Conservation (phyloP, 768 basidiomycete species). For the Serendipita sp. region DNA sequence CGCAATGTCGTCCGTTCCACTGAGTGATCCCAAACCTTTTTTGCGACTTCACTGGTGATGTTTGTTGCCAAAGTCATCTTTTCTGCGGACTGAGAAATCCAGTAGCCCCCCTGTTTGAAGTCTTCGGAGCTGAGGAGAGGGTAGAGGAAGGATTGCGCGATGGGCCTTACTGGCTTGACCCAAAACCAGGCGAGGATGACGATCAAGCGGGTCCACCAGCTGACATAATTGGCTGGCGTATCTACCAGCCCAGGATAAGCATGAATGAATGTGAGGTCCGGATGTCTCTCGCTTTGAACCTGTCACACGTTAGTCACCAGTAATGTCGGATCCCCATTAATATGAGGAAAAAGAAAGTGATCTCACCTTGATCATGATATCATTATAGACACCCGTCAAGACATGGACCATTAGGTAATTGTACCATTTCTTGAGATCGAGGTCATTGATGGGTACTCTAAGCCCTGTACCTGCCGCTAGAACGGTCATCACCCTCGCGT, state of each 20-base stretch:
- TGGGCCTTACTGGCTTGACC: no score
- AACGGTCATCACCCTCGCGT: conserved; percentile 35
- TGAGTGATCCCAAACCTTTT: no score
- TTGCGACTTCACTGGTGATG: no score
- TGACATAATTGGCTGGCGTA: not conserved
- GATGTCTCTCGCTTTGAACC: not conserved
- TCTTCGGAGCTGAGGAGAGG: no score
- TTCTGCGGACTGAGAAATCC: no score
- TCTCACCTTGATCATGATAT: not conserved
- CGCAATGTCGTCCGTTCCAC: no score
- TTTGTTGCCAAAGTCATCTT: no score
- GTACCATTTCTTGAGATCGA: conserved; percentile 32
- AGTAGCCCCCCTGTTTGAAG: no score
- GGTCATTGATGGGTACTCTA: conserved; percentile 30
- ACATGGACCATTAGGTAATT: not conserved
- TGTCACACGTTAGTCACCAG: not conserved
- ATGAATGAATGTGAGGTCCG: not conserved
- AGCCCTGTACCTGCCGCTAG: conserved; percentile 24
- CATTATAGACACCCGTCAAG: not conserved
- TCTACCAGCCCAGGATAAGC: not conserved
- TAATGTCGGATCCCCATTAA: not conserved
- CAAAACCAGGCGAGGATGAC: no score
- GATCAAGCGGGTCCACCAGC: no score
- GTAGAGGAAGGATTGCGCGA: no score
- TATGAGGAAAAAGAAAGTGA: not conserved